Conservation (phyloP, 2,329 filamentous ascomycete species). For the Pleochaeta shiraiana region DNA sequence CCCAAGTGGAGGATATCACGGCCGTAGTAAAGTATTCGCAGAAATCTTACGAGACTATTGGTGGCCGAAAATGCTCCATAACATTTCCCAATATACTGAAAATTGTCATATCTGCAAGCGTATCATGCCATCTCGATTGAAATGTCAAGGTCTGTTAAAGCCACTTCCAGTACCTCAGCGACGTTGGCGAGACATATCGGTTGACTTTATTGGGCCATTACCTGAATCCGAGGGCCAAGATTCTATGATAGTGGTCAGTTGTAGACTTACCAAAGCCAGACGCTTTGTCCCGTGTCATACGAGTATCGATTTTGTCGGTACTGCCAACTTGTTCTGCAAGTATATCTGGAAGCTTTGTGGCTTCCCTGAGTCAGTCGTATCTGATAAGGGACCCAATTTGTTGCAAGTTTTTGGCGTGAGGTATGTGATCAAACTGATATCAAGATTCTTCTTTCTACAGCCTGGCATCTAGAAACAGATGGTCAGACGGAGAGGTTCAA, state of each 20-base stretch:
- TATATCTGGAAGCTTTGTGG: background rate
- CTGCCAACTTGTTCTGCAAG: background rate
- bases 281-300: background rate
- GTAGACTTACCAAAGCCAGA: background rate
- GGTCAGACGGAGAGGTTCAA: too few species aligned
- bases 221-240: constrained; percentile 1
- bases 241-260: constrained; percentile 1
- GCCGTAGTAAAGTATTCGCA: constrained; percentile 1
- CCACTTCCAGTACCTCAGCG: background rate
- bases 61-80: background rate
- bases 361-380: background rate
- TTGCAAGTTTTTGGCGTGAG: background rate
- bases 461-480: background rate
- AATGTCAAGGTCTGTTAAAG: constrained; percentile 1
- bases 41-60: background rate
- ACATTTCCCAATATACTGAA: background rate
- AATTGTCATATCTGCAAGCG: constrained; percentile 2
- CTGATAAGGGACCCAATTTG: background rate
- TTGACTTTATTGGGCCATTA: background rate
- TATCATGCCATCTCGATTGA: background rate
- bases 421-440: background rate
- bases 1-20: background rate
- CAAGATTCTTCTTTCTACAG: background rate
- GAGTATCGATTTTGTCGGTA: background rate
- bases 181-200: background rate